Base-by-base conservation (phyloP, 805 yeast genomes). In the Wickerhamiella spandovensis region DNA sequence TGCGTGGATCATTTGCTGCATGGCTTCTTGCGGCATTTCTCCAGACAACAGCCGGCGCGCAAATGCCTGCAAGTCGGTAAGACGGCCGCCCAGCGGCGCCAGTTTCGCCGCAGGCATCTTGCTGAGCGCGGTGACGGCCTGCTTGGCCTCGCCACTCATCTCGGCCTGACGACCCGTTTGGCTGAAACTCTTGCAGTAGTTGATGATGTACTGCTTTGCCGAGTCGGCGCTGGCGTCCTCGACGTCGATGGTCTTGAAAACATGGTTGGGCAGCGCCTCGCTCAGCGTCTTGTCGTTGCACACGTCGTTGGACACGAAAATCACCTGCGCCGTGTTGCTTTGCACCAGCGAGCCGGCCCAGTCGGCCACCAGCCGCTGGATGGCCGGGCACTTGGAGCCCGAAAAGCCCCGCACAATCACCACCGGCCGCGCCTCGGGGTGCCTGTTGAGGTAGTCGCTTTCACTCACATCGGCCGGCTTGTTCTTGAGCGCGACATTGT, bases 61-160 rank as follows among this genome's bases (percentile, higher is more conserved):
- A 66, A 86, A 88, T 25, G 90, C 82, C 65, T 92, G 96, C 48
- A 92, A 71, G 64, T 92, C 98, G 44, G 88, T 72, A 89, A 90
- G 84, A 54, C 98, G 78, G 41, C 98, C 98, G 20, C 98, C 98
- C 24, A 92, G 67, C 12, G 95, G 94, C 24, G 70, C 77, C 32
- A 89, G 67, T 30, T 50, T 51, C 13, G 44, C 41, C 6, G 47
- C 39, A 5, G 46, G 17, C 28, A 48, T 15, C 4, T 18, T 15
- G 42, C 35, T 37, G 17, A 49, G 44, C 21, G 68, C 65, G 22
- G 24, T 17, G 5, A 28, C 21, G 3, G 22, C 23, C 39, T 77
- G 81, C 22, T 88, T 70, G 9, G 71, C 54, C 46, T 4, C 47
- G 30, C 3, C 18, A 25, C 32, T 18, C 21, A 12, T n/a, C 15